These are phyloP conservation scores for Ascocoryne sarcoides DNA, from an alignment of 2,329 filamentous ascomycete genomes.

Conservation along the genomic window DNA sequence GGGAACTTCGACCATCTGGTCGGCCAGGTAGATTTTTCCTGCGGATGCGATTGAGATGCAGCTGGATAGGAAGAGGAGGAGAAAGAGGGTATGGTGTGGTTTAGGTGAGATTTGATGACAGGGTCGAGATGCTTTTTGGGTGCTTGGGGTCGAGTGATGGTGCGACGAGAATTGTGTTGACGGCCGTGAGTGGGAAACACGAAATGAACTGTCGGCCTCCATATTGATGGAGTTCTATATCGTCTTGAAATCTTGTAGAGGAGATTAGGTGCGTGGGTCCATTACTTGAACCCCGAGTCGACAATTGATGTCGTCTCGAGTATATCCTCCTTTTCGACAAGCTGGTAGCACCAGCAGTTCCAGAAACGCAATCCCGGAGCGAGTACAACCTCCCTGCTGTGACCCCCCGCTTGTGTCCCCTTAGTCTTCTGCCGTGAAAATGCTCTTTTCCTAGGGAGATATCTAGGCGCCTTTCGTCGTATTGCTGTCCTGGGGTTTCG, in stretches of 20 bases:
- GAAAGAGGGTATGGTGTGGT: slow-evolving; percentile 6
- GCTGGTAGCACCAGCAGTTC: slow-evolving; percentile 1
- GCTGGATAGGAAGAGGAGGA: slow-evolving; percentile 19
- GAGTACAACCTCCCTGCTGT: not conserved
- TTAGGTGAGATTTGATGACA: slow-evolving; percentile 5
- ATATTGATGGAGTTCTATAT: slow-evolving; percentile 4
- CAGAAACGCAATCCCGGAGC: not conserved
- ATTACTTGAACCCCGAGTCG: slow-evolving; percentile 18
- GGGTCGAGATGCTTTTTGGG: not conserved
- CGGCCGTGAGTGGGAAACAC: slow-evolving; percentile 4
- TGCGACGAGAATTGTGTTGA: slow-evolving; percentile 16
- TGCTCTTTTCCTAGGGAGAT: not conserved
- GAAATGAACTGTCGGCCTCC: slow-evolving; percentile 2
- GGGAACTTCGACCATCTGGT: slow-evolving; percentile 20
- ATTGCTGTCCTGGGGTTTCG: slow-evolving; percentile 1
- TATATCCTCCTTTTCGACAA: slow-evolving; percentile 1
- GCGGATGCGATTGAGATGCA: slow-evolving; percentile 20
- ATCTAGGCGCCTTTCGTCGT: not conserved
- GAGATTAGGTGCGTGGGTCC: slow-evolving; percentile 23
- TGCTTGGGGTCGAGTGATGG: slow-evolving; percentile 9
- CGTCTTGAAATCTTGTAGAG: slow-evolving; percentile 5
- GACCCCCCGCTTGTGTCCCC: not conserved
- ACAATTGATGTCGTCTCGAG: slow-evolving; percentile 16
- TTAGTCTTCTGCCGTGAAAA: not conserved
- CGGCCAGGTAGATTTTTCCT: slow-evolving; percentile 16